A percentile compares a stretch with the other conserved stretches of the same genome.
phyloP scores from a whole-genome alignment of 2,329 filamentous ascomycete genomes.

The Orbilia javanica region DNA sequence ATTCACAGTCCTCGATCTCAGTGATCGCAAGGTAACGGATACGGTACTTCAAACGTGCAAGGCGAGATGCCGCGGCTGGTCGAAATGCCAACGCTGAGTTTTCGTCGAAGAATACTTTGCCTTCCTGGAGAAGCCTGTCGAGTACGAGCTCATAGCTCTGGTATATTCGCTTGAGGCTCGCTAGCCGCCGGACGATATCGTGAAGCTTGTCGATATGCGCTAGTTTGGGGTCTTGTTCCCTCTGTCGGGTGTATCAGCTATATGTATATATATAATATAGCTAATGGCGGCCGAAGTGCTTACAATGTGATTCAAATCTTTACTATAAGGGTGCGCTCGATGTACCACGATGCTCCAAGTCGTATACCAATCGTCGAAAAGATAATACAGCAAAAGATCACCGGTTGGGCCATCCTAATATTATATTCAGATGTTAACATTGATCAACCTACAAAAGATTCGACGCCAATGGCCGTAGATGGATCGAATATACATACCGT shows the following conservation, averaged over 20 bases:
- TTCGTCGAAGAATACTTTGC: conserved; percentile 64
- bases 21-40: conserved; percentile 74
- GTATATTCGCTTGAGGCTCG: conserved; percentile 74
- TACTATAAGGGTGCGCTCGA: conserved; percentile 69
- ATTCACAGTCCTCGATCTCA: conserved; percentile 74
- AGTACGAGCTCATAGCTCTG: conserved; percentile 74
- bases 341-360: conserved; percentile 73
- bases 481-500: conserved; percentile 47
- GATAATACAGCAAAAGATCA: conserved; percentile 74
- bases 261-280: neutral
- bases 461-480: neutral
- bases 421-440: neutral
- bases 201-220: conserved; percentile 69
- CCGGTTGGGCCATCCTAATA: conserved; percentile 68
- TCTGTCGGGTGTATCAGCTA: conserved; percentile 63
- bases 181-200: conserved; percentile 73
- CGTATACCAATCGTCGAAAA: conserved; percentile 76
- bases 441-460: too few relatives aligned
- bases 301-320: conserved; percentile 69
- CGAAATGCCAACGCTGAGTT: conserved; percentile 56
- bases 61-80: conserved; percentile 69
- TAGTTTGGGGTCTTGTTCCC: conserved; percentile 69
- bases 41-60: conserved; percentile 73
- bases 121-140: conserved; percentile 71
- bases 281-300: conserved; percentile 40